Conservation (phyloP, 164 flowering plant species). For the Amborella trichopoda region DNA sequence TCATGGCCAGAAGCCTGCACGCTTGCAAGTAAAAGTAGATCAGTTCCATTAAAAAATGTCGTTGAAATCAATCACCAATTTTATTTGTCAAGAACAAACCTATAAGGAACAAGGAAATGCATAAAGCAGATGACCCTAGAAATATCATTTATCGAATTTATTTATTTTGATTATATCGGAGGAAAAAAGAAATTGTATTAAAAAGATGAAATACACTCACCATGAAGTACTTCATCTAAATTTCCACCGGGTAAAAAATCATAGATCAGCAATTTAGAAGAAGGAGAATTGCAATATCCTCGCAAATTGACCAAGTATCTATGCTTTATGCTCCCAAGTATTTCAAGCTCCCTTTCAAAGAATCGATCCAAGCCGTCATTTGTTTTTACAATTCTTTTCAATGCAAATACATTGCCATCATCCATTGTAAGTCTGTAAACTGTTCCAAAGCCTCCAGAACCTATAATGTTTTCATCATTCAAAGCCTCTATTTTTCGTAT, state of each 20-base stretch:
- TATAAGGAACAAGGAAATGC: no score
- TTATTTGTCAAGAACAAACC: no score
- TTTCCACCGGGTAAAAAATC: slow-evolving; percentile 91
- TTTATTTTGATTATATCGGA: no score
- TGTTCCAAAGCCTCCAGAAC: slow-evolving; percentile 91
- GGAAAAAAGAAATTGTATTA: no score
- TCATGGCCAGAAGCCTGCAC: no score
- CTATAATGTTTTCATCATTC: slow-evolving; percentile 82
- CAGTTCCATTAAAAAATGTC: no score
- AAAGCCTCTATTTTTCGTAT: slow-evolving; percentile 74
- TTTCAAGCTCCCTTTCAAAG: slow-evolving; percentile 96
- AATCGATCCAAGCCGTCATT: slow-evolving; percentile 88
- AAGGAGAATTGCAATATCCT: slow-evolving; percentile 95
- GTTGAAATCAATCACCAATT: no score
- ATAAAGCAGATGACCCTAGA: no score
- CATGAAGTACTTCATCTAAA: slow-evolving; percentile 93
- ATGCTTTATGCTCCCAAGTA: slow-evolving; percentile 95
- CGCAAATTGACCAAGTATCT: slow-evolving; percentile 82
- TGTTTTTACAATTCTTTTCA: slow-evolving; percentile 77
- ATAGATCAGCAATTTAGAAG: slow-evolving; percentile 80
- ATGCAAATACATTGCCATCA: slow-evolving; percentile 89
- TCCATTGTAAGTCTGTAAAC: slow-evolving; percentile 96
- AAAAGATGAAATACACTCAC: slow-evolving; percentile 25
- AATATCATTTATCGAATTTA: no score
- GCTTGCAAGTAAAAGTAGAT: no score